These are phyloP conservation scores for Chaetomium sp. DNA, from an alignment of 2,329 filamentous ascomycete species.

Conservation along the genomic window DNA sequence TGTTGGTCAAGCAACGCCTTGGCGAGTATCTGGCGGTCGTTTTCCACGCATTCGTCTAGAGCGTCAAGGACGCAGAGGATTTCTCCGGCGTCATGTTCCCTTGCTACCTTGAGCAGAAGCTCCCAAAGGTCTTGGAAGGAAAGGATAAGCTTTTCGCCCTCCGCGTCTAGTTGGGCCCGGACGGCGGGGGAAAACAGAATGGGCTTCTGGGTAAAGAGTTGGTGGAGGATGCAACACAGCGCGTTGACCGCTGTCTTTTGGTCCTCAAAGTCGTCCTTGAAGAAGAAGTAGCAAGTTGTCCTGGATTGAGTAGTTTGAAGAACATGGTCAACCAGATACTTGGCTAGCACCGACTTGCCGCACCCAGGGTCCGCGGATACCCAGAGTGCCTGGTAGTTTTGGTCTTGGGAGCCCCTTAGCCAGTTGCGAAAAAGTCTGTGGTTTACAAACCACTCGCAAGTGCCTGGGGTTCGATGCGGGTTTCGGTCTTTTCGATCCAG, in stretches of 20 bases:
- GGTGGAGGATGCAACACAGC: constrained; percentile 36
- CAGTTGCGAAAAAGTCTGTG: constrained; percentile 37
- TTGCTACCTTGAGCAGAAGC: constrained; percentile 25
- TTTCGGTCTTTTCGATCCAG: constrained; percentile 38
- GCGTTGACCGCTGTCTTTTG: constrained; percentile 32
- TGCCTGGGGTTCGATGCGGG: constrained; percentile 36
- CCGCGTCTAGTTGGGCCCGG: constrained; percentile 13
- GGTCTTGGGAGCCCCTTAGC: constrained; percentile 27
- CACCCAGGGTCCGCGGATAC: constrained; percentile 41
- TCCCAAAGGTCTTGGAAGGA: constrained; percentile 31
- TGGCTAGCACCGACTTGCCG: constrained; percentile 41
- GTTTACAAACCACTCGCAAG: constrained; percentile 42
- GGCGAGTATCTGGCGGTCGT: constrained; percentile 27
- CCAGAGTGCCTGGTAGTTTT: constrained; percentile 36
- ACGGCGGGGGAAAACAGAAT: constrained; percentile 2
- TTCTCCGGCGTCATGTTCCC: constrained; percentile 24
- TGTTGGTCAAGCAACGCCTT: constrained; percentile 27
- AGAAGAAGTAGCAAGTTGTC: constrained; percentile 42
- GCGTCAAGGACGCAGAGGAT: constrained; percentile 40
- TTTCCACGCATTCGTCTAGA: constrained; percentile 39
- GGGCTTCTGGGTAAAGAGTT: constrained; percentile 34
- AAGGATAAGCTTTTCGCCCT: constrained; percentile 18
- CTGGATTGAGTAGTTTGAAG: constrained; percentile 33
- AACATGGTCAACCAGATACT: constrained; percentile 37
- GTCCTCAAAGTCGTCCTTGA: constrained; percentile 38